A percentile compares a stretch with the other conserved stretches of the same genome.
These are phyloP conservation scores for Pterula multifida DNA, from an alignment of 1,284 basidiomycete species.

Conservation along the genomic window DNA sequence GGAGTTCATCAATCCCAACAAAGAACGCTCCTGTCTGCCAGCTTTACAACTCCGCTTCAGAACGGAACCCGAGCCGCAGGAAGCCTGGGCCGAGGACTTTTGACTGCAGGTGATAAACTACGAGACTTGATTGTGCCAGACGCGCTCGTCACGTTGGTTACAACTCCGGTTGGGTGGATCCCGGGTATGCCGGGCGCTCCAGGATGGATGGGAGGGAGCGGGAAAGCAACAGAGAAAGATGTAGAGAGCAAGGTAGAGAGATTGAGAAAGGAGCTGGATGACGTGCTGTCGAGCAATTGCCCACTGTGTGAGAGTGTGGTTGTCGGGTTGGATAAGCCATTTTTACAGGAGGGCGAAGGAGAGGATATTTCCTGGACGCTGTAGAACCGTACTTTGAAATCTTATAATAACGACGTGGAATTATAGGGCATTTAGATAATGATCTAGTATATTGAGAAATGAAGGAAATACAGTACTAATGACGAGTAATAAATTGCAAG, in stretches of 20 bases:
- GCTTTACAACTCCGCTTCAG: constrained; percentile 48
- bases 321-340: constrained; percentile 75
- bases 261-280: constrained; percentile 74
- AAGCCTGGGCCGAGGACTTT: constrained; percentile 66
- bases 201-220: constrained; percentile 18
- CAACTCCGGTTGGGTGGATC: constrained; percentile 53
- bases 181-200: constrained; percentile 31
- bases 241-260: constrained; percentile 52
- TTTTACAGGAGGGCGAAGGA: constrained; percentile 74
- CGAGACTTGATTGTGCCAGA: constrained; percentile 89
- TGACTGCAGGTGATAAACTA: constrained; percentile 80
- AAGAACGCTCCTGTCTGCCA: constrained; percentile 61
- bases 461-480: neutral
- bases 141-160: constrained; percentile 66
- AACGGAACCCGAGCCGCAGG: constrained; percentile 50
- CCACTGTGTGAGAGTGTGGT: constrained; percentile 87
- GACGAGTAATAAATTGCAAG: neutral
- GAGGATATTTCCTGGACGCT: constrained; percentile 73
- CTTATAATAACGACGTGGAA: too few relatives aligned
- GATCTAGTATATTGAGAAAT: neutral
- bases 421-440: too few relatives aligned
- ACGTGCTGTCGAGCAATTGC: constrained; percentile 77
- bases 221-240: constrained; percentile 37
- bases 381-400: too few relatives aligned
- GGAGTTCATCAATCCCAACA: constrained; percentile 38